phyloP scores from a whole-genome alignment of 257 asterid genomes.

The Fraxinus quadrangulata region DNA sequence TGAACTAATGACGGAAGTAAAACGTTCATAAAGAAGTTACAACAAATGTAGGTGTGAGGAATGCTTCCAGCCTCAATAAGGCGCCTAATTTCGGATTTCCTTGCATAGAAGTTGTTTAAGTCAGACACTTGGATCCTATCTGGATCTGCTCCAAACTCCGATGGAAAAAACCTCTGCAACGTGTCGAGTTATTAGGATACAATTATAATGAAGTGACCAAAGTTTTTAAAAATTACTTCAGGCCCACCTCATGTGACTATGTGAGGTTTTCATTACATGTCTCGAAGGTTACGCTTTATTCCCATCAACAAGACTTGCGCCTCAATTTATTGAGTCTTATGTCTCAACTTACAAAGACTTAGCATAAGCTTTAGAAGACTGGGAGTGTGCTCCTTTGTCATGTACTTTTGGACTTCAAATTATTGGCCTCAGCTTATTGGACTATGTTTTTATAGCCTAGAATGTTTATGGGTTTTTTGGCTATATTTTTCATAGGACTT shows the following conservation, averaged over 20 bases:
- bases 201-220: background rate
- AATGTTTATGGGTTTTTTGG: background rate
- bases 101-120: constrained; percentile 70
- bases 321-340: background rate
- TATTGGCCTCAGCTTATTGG: background rate
- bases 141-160: constrained; percentile 89
- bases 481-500: background rate
- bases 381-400: background rate
- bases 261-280: background rate
- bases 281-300: background rate
- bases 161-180: constrained; percentile 83
- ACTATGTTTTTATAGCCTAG: background rate
- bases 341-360: background rate
- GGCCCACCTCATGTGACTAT: background rate
- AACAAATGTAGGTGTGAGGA: constrained; percentile 78
- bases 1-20: constrained; percentile 85
- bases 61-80: constrained; percentile 73
- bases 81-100: constrained; percentile 77
- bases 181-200: constrained; percentile 5
- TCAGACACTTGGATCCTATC: constrained; percentile 63
- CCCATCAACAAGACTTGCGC: background rate
- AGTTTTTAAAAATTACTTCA: background rate
- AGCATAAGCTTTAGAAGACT: background rate
- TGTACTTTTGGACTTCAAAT: background rate
- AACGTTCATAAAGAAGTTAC: constrained; percentile 80